A percentile compares a stretch with the other conserved stretches of the same genome.
phyloP scores from a whole-genome alignment of 1,284 basidiomycete species.

The Fistulina hepatica region DNA sequence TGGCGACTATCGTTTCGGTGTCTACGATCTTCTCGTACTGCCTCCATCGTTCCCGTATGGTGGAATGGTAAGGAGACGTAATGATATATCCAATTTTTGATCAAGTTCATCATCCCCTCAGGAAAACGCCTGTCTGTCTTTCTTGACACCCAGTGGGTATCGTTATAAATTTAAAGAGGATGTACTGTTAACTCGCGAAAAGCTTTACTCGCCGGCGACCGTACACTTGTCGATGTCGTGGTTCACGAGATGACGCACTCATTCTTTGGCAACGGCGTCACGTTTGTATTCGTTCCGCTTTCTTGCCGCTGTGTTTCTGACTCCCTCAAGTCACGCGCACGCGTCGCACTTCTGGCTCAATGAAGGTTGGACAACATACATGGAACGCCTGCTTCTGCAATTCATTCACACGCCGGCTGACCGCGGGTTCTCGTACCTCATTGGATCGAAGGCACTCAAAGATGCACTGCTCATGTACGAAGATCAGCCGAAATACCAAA shows the following conservation, averaged over 20 bases:
- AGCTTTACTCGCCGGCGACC: slow-evolving; percentile 77
- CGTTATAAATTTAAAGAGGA: not conserved
- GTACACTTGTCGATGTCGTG: slow-evolving; percentile 78
- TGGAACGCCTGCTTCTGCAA: slow-evolving; percentile 77
- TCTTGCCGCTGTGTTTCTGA: slow-evolving; percentile 4
- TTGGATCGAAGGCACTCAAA: slow-evolving; percentile 64
- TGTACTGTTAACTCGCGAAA: not conserved
- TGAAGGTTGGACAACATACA: slow-evolving; percentile 91
- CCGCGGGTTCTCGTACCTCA: slow-evolving; percentile 73
- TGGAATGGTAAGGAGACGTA: slow-evolving; percentile 52
- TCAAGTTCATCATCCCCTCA: slow-evolving; percentile 19
- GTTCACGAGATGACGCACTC: slow-evolving; percentile 73
- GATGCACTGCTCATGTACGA: slow-evolving; percentile 61
- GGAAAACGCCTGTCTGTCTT: slow-evolving; percentile 80
- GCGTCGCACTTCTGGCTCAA: slow-evolving; percentile 86
- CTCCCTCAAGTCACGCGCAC: slow-evolving; percentile 46
- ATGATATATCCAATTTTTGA: slow-evolving; percentile 6
- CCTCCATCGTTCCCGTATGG: slow-evolving; percentile 93
- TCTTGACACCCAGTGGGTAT: slow-evolving; percentile 72
- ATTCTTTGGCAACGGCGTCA: slow-evolving; percentile 82
- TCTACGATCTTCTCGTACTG: slow-evolving; percentile 87
- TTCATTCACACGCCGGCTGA: slow-evolving; percentile 68
- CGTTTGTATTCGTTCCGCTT: slow-evolving; percentile 32
- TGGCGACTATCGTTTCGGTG: slow-evolving; percentile 74
- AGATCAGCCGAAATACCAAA: slow-evolving; percentile 64